Conservation (phyloP, 2,329 filamentous ascomycete genomes). For the Cercospora brassicicola region DNA sequence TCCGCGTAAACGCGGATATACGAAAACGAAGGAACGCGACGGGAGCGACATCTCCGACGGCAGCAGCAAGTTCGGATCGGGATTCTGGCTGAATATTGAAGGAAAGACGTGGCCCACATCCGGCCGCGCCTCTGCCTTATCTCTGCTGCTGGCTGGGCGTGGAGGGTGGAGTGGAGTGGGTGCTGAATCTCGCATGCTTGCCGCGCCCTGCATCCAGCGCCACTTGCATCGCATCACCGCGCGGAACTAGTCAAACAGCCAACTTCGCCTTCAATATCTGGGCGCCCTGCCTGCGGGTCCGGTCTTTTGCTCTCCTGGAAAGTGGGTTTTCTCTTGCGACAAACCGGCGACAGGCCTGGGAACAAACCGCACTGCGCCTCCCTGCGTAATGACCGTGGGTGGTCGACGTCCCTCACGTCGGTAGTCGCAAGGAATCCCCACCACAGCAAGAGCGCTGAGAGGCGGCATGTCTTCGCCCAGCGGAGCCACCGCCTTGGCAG, state of each 20-base stretch:
- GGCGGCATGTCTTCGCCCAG: conserved; percentile 2
- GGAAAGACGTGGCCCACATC: neutral
- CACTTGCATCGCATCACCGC: neutral
- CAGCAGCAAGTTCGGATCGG: neutral
- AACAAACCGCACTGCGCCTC: neutral
- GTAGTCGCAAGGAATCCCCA: neutral
- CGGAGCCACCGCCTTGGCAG: conserved; percentile 4
- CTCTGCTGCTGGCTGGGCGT: neutral
- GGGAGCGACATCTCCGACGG: neutral
- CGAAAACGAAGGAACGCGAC: neutral
- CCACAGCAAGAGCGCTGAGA: conserved; percentile 4
- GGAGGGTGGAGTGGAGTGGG: neutral
- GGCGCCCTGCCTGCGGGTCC: neutral
- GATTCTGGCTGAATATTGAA: neutral
- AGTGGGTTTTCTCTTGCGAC: neutral
- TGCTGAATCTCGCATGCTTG: neutral
- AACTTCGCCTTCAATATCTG: neutral
- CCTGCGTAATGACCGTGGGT: neutral
- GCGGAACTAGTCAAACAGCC: neutral
- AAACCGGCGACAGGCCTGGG: neutral
- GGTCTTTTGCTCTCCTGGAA: neutral
- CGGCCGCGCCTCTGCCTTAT: neutral
- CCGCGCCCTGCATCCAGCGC: neutral
- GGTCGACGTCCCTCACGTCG: neutral
- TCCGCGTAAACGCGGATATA: neutral